Conservation (phyloP, 306 rosid genomes). For the Begonia peltatifolia region DNA sequence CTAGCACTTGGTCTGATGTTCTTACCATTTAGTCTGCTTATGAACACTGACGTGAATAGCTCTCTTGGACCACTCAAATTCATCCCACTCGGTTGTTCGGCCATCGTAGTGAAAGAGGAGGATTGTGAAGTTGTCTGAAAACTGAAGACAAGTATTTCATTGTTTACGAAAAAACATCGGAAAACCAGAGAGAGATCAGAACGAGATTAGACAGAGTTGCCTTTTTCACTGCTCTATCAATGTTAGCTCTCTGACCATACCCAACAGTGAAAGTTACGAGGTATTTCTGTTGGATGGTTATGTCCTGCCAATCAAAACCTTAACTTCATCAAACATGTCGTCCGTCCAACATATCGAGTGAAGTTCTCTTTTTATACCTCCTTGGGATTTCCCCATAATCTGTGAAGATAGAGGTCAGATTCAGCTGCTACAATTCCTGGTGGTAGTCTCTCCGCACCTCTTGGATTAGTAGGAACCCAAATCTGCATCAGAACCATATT, state of each 20-base stretch:
- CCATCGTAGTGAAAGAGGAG: conserved; percentile 95
- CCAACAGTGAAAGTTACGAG: conserved; percentile 97
- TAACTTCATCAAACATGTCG: conserved; percentile 12
- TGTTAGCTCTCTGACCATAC: conserved; percentile 49
- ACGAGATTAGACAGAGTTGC: conserved; percentile 13
- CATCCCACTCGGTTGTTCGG: conserved; percentile 82
- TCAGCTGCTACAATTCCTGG: conserved; percentile 63
- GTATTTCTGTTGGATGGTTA: conserved; percentile 52
- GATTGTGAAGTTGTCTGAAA: conserved; percentile 67
- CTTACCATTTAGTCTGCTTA: conserved; percentile 89
- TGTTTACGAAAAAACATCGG: not conserved
- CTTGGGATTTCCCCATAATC: conserved; percentile 88
- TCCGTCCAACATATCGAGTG: too few species aligned
- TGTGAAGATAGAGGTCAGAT: conserved; percentile 70
- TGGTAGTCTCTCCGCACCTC: conserved; percentile 89
- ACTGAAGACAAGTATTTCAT: conserved; percentile 31
- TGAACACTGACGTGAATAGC: conserved; percentile 87
- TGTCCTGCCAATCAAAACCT: conserved; percentile 47
- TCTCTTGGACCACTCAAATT: conserved; percentile 78
- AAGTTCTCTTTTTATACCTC: conserved; percentile 31
- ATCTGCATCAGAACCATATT: conserved; percentile 36
- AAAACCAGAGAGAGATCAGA: conserved; percentile 10
- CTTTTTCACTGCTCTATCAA: conserved; percentile 85
- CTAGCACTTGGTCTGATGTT: not conserved
- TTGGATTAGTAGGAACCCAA: conserved; percentile 88